A percentile compares a stretch with the other conserved stretches of the same genome.
These are phyloP conservation scores for Centaurea solstitialis DNA, from an alignment of 129 eudicot species.

Conservation along the genomic window DNA sequence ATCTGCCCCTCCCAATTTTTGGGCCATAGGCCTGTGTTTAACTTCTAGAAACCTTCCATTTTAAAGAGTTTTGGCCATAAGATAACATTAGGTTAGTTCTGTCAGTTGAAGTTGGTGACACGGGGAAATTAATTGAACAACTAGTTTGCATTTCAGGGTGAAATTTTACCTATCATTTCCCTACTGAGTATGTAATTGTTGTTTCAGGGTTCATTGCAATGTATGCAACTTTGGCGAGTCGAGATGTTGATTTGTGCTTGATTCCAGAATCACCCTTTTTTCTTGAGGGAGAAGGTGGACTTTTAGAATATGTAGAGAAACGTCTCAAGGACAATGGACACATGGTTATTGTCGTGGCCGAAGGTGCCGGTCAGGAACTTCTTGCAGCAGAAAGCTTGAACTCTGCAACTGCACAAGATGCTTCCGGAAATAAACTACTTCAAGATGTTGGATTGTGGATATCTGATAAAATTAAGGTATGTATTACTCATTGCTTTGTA, in stretches of 20 bases:
- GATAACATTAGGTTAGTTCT: not conserved
- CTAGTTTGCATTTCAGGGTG: constrained; percentile 3
- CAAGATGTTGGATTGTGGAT: constrained; percentile 95
- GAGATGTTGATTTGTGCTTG: constrained; percentile 93
- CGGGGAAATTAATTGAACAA: not conserved
- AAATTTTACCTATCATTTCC: not conserved
- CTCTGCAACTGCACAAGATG: constrained; percentile 59
- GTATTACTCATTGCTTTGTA: not conserved
- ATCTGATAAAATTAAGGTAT: constrained; percentile 83
- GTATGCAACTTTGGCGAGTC: constrained; percentile 92
- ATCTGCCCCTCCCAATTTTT: not conserved
- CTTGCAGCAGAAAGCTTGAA: constrained; percentile 52
- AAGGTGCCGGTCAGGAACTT: constrained; percentile 65
- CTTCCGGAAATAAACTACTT: constrained; percentile 86
- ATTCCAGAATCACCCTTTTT: constrained; percentile 94
- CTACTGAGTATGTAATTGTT: constrained; percentile 12
- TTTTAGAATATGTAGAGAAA: constrained; percentile 45
- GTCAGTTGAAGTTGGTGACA: not conserved
- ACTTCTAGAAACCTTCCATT: not conserved
- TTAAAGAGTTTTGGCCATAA: not conserved
- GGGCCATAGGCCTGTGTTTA: too few species aligned
- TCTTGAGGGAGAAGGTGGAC: constrained; percentile 90
- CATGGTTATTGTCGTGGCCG: constrained; percentile 45
- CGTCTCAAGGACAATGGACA: constrained; percentile 41
- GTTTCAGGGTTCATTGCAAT: constrained; percentile 86